A percentile compares a stretch with the other conserved stretches of the same genome.
phyloP scores from a whole-genome alignment of 192 early-diverging fungal species.

The Funneliformis mosseae region DNA sequence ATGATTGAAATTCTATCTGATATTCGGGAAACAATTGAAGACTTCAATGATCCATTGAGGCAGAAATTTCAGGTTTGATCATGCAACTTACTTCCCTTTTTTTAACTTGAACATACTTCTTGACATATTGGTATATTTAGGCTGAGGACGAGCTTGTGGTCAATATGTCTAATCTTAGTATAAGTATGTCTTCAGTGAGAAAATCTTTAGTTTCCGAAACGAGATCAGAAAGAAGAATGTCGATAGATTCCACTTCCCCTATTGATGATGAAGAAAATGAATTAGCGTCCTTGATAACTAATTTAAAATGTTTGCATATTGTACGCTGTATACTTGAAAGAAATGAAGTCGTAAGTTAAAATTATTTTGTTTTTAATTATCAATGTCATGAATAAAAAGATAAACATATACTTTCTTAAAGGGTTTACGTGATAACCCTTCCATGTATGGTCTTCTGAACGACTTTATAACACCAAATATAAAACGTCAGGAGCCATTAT shows the following conservation, averaged over 20 bases:
- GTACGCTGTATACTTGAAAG: slow-evolving; percentile 59
- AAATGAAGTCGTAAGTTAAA: slow-evolving; percentile 58
- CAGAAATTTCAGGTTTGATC: not conserved
- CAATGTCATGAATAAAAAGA: not conserved
- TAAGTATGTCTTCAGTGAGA: not conserved
- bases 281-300: not conserved
- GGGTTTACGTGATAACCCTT: slow-evolving; percentile 68
- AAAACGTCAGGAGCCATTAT: slow-evolving; percentile 61
- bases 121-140: not conserved
- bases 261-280: not conserved
- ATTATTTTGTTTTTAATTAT: not conserved
- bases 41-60: slow-evolving; percentile 36
- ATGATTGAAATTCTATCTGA: slow-evolving; percentile 83
- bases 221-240: not conserved
- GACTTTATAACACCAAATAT: slow-evolving; percentile 75
- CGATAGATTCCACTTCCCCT: not conserved
- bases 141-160: not conserved
- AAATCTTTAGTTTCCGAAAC: not conserved
- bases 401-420: slow-evolving; percentile 13
- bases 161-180: not conserved
- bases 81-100: not conserved
- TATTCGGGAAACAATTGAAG: slow-evolving; percentile 60
- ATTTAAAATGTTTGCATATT: slow-evolving; percentile 16
- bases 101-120: not conserved
- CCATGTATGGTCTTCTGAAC: slow-evolving; percentile 74